A percentile compares a stretch with the other conserved stretches of the same genome.
These are phyloP conservation scores for Cystobasidium ongulense DNA, from an alignment of 768 basidiomycete genomes.

Conservation along the genomic window DNA sequence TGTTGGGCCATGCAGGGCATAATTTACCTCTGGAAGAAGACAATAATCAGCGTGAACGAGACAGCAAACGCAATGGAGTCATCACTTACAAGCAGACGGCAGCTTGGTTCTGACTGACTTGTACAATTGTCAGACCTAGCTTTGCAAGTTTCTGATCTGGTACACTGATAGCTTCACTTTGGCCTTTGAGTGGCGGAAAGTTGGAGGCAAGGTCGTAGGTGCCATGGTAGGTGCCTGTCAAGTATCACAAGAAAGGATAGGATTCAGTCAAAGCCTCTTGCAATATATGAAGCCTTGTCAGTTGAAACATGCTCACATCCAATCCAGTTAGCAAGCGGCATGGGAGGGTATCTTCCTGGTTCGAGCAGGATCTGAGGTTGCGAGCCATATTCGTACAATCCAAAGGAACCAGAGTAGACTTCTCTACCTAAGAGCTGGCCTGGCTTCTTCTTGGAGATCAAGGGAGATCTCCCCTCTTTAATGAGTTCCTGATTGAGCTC, in stretches of 20 bases:
- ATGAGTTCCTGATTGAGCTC: constrained; percentile 59
- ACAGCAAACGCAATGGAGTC: constrained; percentile 56
- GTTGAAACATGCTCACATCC: background rate
- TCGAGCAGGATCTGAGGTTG: constrained; percentile 64
- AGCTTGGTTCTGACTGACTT: constrained; percentile 73
- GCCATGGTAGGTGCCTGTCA: constrained; percentile 12
- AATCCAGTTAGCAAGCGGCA: constrained; percentile 53
- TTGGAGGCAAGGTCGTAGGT: constrained; percentile 16
- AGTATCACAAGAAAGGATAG: too few relatives aligned
- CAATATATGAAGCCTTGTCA: background rate
- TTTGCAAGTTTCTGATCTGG: constrained; percentile 49
- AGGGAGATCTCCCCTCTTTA: background rate
- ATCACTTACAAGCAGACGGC: constrained; percentile 16
- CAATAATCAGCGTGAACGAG: constrained; percentile 50
- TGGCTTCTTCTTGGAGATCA: constrained; percentile 48
- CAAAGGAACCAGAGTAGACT: constrained; percentile 62
- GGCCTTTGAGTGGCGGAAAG: constrained; percentile 49
- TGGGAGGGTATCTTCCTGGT: constrained; percentile 68
- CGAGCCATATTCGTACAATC: constrained; percentile 73
- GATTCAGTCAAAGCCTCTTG: too few relatives aligned
- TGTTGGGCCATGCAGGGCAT: constrained; percentile 45
- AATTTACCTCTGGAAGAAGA: background rate
- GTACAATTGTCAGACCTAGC: constrained; percentile 65
- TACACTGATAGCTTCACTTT: background rate
- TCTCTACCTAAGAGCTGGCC: constrained; percentile 63